These are phyloP conservation scores for Plasmodium cynomolgi DNA, from an alignment of 169 alveolate genomes.

Conservation along the genomic window DNA sequence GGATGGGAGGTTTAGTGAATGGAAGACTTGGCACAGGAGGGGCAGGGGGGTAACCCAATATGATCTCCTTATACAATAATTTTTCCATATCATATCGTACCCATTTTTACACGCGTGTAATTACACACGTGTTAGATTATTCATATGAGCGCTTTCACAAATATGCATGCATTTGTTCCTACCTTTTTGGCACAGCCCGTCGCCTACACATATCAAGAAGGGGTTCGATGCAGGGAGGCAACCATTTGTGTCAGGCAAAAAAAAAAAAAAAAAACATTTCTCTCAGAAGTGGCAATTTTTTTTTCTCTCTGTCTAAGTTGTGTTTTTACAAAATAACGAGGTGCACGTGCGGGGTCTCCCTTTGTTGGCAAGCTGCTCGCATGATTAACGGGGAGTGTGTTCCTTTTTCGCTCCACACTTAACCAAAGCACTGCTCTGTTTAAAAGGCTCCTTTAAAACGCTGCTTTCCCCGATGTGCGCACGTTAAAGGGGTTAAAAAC, in stretches of 20 bases:
- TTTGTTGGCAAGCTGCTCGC: too few species aligned
- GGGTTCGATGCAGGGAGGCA: neutral
- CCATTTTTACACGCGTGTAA: neutral
- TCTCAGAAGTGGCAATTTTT: neutral
- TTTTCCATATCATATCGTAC: neutral
- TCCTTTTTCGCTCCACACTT: too few species aligned
- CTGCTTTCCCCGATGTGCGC: neutral
- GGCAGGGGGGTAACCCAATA: neutral
- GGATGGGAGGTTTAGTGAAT: neutral
- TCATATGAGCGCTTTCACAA: neutral
- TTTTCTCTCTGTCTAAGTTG: neutral
- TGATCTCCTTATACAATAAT: neutral
- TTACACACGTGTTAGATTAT: neutral
- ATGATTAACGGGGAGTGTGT: too few species aligned
- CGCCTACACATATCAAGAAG: neutral
- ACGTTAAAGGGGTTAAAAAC: neutral
- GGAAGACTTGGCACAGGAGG: neutral
- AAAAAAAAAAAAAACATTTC: neutral
- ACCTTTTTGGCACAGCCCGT: neutral
- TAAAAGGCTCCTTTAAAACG: neutral
- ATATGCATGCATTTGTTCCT: neutral
- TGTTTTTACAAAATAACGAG: neutral
- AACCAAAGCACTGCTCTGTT: neutral
- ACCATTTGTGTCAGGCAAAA: neutral
- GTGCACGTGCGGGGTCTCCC: neutral